Percentiles rank a stretch among this genome's conserved stretches.
Conservation (phyloP, 73 alveolate genomes). For the Tetrahymena borealis region DNA sequence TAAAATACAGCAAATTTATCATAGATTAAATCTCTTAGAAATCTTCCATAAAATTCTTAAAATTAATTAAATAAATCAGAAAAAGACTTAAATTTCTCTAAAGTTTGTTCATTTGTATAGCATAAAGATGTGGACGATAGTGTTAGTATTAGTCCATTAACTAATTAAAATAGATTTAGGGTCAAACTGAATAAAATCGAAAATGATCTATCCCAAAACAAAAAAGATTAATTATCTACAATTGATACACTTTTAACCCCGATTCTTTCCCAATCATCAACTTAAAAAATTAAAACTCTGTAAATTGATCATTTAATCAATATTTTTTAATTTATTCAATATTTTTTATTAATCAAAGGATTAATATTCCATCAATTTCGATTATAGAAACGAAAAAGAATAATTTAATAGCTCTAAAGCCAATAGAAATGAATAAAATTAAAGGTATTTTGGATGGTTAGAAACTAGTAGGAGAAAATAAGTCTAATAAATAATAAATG, state of each 20-base stretch:
- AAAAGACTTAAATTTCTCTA: no score
- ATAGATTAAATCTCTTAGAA: neutral
- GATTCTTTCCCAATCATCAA: no score
- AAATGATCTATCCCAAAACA: no score
- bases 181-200: no score
- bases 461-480: neutral
- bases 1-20: neutral
- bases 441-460: neutral
- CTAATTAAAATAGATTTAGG: no score
- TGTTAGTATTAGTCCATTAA: no score
- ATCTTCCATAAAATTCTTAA: no score
- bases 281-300: neutral
- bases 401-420: neutral
- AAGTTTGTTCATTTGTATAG: no score
- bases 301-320: neutral
- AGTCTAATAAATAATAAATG: neutral
- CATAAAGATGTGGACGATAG: no score
- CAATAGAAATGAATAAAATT: neutral
- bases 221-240: no score
- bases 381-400: neutral
- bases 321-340: neutral
- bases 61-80: no score
- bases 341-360: neutral
- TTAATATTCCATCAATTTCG: neutral
- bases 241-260: no score